phyloP scores from a whole-genome alignment of 768 basidiomycete species.

The Tephrocybe sp. region DNA sequence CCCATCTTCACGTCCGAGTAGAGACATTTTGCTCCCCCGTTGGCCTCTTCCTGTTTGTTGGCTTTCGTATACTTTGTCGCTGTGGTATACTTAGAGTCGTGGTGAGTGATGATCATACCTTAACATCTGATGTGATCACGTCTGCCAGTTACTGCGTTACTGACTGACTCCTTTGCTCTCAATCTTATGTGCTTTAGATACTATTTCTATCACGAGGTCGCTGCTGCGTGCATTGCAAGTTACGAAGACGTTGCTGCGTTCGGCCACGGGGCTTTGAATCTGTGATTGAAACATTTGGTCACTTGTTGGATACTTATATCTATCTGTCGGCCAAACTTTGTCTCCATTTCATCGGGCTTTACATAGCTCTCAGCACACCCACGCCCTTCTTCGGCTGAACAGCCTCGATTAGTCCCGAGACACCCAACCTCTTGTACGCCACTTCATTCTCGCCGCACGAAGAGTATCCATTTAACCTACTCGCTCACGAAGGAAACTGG shows the following conservation, averaged over 20 bases:
- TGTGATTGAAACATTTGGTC: not conserved
- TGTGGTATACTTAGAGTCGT: not conserved
- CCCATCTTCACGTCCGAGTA: not conserved
- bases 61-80: not conserved
- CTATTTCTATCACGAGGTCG: no score
- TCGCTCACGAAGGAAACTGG: not conserved
- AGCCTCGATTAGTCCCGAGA: not conserved
- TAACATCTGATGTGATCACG: conserved; percentile 9
- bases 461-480: no score
- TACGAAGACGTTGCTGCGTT: no score
- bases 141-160: not conserved
- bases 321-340: no score
- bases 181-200: not conserved
- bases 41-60: no score
- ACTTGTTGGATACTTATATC: not conserved
- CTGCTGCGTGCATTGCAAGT: not conserved
- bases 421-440: not conserved
- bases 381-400: not conserved
- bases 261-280: no score
- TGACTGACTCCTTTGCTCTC: not conserved
- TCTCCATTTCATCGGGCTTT: not conserved
- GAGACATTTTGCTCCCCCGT: not conserved
- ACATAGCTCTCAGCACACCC: not conserved
- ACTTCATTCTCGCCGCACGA: not conserved
- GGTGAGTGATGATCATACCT: conserved; percentile 9